Conservation (phyloP, 306 rosid genomes). For the Rubus idaeus region DNA sequence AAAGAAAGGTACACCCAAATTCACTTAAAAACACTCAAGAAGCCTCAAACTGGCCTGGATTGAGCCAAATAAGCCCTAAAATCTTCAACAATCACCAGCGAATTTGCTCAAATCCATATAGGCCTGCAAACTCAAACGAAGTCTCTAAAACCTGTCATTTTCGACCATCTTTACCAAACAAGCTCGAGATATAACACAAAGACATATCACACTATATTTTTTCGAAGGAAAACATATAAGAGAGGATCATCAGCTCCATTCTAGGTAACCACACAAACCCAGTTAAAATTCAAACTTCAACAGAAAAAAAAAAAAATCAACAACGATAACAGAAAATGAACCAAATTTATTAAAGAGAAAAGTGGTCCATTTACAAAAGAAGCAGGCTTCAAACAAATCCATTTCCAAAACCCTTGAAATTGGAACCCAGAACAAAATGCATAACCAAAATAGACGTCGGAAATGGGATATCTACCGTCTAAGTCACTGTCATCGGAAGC, state of each 20-base stretch:
- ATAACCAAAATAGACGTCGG: neutral
- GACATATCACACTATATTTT: neutral
- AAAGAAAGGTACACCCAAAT: neutral
- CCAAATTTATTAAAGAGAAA: neutral
- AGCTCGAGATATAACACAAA: neutral
- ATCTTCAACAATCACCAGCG: neutral
- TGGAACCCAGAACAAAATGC: slow-evolving; percentile 16
- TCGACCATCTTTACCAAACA: slow-evolving; percentile 8
- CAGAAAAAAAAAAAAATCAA: neutral
- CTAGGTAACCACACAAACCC: slow-evolving; percentile 8
- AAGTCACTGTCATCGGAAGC: slow-evolving; percentile 49
- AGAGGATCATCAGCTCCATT: neutral
- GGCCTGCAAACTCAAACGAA: neutral
- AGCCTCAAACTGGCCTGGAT: neutral
- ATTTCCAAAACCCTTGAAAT: slow-evolving; percentile 17
- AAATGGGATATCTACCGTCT: slow-evolving; percentile 37
- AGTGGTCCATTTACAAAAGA: neutral
- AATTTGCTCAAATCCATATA: neutral
- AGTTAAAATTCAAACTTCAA: slow-evolving; percentile 1
- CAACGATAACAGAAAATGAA: neutral
- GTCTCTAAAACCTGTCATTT: neutral
- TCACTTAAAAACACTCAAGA: neutral
- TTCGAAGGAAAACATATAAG: neutral
- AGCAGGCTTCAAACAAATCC: neutral
- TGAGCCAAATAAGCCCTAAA: neutral